These are phyloP conservation scores for Cladosporium austrohemisphaericum DNA, from an alignment of 2,329 filamentous ascomycete genomes.

Conservation along the genomic window DNA sequence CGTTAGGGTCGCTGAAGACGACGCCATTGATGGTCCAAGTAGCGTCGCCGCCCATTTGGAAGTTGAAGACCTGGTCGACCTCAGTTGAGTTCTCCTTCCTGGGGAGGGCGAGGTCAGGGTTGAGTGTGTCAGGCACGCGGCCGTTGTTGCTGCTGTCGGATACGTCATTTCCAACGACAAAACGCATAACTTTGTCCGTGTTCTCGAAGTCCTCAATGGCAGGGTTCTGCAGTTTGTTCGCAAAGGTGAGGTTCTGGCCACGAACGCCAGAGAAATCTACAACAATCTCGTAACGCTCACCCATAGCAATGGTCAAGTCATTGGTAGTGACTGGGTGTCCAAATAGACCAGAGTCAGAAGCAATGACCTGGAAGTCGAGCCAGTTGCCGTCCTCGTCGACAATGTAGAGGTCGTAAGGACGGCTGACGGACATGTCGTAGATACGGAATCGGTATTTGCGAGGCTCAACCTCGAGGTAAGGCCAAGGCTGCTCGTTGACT, in stretches of 20 bases:
- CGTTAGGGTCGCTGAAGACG: conserved; percentile 44
- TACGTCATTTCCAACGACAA: conserved; percentile 45
- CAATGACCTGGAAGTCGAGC: conserved; percentile 53
- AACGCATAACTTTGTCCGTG: conserved; percentile 52
- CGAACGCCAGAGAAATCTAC: conserved; percentile 52
- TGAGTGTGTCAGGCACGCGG: conserved; percentile 36
- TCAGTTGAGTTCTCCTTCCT: conserved; percentile 29
- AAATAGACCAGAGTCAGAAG: conserved; percentile 52
- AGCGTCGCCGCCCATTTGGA: conserved; percentile 40
- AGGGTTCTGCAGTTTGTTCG: conserved; percentile 24
- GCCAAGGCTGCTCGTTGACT: conserved; percentile 59
- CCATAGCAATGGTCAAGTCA: conserved; percentile 50
- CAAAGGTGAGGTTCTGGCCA: conserved; percentile 42
- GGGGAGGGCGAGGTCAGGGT: conserved; percentile 33
- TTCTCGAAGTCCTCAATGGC: conserved; percentile 49
- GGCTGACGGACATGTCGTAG: conserved; percentile 49
- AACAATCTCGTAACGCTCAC: conserved; percentile 57
- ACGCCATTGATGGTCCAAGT: conserved; percentile 52
- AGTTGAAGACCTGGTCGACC: conserved; percentile 46
- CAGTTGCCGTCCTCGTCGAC: conserved; percentile 34
- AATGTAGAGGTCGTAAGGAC: conserved; percentile 50
- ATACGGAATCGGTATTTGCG: conserved; percentile 58
- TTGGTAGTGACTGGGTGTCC: conserved; percentile 42
- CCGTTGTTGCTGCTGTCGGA: conserved; percentile 39
- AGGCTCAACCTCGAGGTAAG: conserved; percentile 55